Evolutionary conservation across 495 filamentous ascomycete genomes (phyloP).

Genomic region (Annulohypoxylon bovei): DNA sequence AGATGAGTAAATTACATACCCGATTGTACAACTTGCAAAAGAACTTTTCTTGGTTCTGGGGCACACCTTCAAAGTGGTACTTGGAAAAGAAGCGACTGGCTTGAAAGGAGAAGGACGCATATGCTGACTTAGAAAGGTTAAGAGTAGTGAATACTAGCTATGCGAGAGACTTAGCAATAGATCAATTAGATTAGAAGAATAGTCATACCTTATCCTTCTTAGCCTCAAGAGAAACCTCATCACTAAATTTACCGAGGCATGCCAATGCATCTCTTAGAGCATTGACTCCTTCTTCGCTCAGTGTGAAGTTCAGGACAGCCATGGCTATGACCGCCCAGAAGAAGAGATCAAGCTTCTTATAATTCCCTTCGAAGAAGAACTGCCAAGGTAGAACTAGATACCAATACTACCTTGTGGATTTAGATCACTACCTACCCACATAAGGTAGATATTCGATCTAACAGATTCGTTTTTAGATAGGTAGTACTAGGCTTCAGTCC

Average conservation of each 20-base stretch:
- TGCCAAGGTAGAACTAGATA: neutral
- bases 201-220: conserved; percentile 71
- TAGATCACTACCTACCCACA: no score
- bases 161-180: conserved; percentile 2
- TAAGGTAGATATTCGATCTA: no score
- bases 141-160: conserved; percentile 84
- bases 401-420: no score
- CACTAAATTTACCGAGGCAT: conserved; percentile 92
- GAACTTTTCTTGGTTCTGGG: conserved; percentile 59
- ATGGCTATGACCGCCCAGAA: conserved; percentile 51
- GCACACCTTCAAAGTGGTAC: conserved; percentile 69
- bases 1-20: conserved; percentile 40
- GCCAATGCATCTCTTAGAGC: conserved; percentile 83
- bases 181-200: neutral
- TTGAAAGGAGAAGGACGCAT: conserved; percentile 81
- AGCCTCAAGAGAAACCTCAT: conserved; percentile 87
- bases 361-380: neutral
- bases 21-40: conserved; percentile 59
- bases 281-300: conserved; percentile 76
- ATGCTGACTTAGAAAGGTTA: conserved; percentile 93
- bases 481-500: neutral
- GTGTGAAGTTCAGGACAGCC: conserved; percentile 79
- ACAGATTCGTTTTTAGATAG: no score
- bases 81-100: conserved; percentile 80
- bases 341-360: neutral